A percentile compares a stretch with the other conserved stretches of the same genome.
Conservation (phyloP, 1,139 yeast species). For the Taphrina communis region DNA sequence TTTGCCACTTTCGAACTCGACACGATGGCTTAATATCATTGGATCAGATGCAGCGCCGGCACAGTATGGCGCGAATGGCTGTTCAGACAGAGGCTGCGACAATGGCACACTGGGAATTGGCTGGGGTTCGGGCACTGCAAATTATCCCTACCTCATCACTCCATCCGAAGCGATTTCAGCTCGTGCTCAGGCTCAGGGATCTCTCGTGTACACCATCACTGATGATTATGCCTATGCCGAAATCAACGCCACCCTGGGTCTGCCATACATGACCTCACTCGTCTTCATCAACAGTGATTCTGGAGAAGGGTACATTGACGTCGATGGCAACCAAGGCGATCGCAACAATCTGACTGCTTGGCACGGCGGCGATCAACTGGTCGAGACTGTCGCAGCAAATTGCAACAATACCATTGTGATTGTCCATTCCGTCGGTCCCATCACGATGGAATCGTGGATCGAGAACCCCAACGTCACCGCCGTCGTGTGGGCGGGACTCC, state of each 20-base stretch:
- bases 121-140: conserved; percentile 60
- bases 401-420: conserved; percentile 65
- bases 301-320: conserved; percentile 66
- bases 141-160: conserved; percentile 62
- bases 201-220: conserved; percentile 47
- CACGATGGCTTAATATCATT: conserved; percentile 58
- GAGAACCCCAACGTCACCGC: conserved; percentile 65
- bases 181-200: conserved; percentile 45
- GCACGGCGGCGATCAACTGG: conserved; percentile 66
- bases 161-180: conserved; percentile 55
- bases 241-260: conserved; percentile 59
- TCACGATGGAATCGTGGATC: conserved; percentile 65
- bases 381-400: conserved; percentile 57
- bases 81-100: conserved; percentile 48
- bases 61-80: conserved; percentile 54
- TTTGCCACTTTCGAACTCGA: conserved; percentile 61
- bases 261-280: conserved; percentile 53
- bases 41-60: conserved; percentile 50
- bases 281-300: conserved; percentile 57
- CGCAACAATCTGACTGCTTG: conserved; percentile 63
- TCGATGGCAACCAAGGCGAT: conserved; percentile 66
- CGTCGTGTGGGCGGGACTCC: conserved; percentile 62
- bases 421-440: conserved; percentile 65
- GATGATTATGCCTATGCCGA: conserved; percentile 58
- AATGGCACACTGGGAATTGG: conserved; percentile 51